These are phyloP conservation scores for Pezicula carpinea DNA, from an alignment of 2,329 filamentous ascomycete species.

Conservation along the genomic window DNA sequence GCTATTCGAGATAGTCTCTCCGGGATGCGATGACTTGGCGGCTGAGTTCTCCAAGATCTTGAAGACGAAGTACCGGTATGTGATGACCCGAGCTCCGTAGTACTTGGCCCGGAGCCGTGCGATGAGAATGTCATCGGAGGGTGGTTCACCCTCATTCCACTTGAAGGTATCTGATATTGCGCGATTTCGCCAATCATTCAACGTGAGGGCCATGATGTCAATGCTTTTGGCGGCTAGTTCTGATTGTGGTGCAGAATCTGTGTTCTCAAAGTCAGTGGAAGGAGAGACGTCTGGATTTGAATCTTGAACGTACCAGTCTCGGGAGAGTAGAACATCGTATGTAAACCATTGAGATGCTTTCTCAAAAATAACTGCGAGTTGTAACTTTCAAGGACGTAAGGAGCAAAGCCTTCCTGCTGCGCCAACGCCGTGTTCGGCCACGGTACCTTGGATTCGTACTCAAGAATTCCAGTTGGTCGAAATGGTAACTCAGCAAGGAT, in stretches of 20 bases:
- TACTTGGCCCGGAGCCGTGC: slow-evolving; percentile 90
- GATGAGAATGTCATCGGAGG: slow-evolving; percentile 70
- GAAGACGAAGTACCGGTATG: slow-evolving; percentile 71
- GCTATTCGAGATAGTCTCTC: slow-evolving; percentile 15
- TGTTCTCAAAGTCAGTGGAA: slow-evolving; percentile 25
- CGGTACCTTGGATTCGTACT: slow-evolving; percentile 59
- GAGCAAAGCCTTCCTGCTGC: slow-evolving; percentile 38
- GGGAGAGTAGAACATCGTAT: slow-evolving; percentile 35
- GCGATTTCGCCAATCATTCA: slow-evolving; percentile 27
- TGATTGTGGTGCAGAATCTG: slow-evolving; percentile 21
- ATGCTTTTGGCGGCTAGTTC: slow-evolving; percentile 10
- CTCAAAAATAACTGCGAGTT: slow-evolving; percentile 59
- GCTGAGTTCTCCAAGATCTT: slow-evolving; percentile 43
- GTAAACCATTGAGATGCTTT: slow-evolving; percentile 60
- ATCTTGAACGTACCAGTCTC: slow-evolving; percentile 16
- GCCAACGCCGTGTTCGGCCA: slow-evolving; percentile 54
- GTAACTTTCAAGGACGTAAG: slow-evolving; percentile 53
- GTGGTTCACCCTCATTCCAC: slow-evolving; percentile 57
- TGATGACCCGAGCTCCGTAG: slow-evolving; percentile 87
- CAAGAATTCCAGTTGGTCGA: slow-evolving; percentile 56
- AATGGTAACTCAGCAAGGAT: slow-evolving; percentile 79
- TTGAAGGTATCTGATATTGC: slow-evolving; percentile 43
- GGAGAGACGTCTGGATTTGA: slow-evolving; percentile 47
- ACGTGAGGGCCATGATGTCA: neutral
- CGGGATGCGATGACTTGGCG: slow-evolving; percentile 16